These are phyloP conservation scores for Tetraselmis striata DNA, from an alignment of 139 green algal genomes.

Conservation along the genomic window DNA sequence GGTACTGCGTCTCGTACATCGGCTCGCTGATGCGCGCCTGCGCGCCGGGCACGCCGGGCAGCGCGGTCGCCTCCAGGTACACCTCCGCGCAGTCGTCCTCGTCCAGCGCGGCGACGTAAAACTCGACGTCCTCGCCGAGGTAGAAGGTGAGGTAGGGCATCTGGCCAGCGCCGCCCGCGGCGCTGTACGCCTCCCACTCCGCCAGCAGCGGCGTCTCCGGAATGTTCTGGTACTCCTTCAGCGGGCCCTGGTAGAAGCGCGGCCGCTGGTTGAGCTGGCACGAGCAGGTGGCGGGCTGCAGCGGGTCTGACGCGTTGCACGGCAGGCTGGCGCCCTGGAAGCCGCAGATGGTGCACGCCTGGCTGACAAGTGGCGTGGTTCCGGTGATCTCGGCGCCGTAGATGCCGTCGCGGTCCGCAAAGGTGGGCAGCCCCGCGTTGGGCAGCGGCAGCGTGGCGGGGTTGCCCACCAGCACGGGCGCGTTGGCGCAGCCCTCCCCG, in stretches of 20 bases:
- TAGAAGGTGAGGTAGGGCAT: conserved; percentile 5
- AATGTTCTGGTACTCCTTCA: background rate
- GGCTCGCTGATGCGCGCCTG: background rate
- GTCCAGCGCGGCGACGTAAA: conserved; percentile 15
- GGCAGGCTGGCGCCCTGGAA: background rate
- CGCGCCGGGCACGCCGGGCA: background rate
- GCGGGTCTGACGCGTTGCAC: background rate
- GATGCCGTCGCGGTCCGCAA: conserved; percentile 7
- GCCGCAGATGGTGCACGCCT: conserved; percentile 15
- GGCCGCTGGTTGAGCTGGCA: background rate
- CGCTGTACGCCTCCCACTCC: background rate
- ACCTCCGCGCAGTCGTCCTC: conserved; percentile 23
- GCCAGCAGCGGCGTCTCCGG: background rate
- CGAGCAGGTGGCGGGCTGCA: background rate
- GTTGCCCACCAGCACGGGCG: background rate
- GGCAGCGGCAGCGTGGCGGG: background rate
- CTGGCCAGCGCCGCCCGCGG: background rate
- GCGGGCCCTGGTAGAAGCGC: background rate
- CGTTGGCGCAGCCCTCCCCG: conserved; percentile 11
- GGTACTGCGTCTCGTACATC: background rate
- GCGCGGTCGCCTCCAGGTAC: conserved; percentile 10
- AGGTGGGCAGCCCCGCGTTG: background rate
- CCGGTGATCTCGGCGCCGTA: background rate
- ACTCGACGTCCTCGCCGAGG: conserved; percentile 15
- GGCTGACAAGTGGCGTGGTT: background rate